Evolutionary conservation across 371 early-diverging fungal species (phyloP), one percentile per base, ranked within the genome.

Genomic region (Lichtheimia hyalospora): DNA sequence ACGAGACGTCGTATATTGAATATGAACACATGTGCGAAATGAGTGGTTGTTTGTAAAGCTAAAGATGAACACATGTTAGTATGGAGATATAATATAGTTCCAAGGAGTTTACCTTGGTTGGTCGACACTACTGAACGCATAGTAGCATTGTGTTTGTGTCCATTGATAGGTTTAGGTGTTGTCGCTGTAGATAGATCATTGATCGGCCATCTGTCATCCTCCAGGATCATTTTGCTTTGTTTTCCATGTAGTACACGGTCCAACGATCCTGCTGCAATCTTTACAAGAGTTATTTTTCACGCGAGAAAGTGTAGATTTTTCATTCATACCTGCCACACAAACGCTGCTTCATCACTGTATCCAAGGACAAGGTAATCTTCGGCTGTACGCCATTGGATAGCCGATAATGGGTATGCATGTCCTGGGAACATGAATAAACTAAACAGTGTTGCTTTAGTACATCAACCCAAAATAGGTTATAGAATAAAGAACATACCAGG

Each of bases 191-290:
- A 50, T 25, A 85, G 73, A 42, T 75, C 74, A 52, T 75, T 80
- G 21, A 62, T 60, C 2, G 74, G 78, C 85, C 85, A 87, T 15
- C 83, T 69, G 15, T 74, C 65, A 61, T 88, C 90, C 18, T 68
- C 73, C 24, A 90, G 62, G 5, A 91, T 77, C 24, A 85, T 84
- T 7, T 74, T 75, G 0, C 82, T 80, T 15, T 69, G 61, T 28
- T 80, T 75, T 0, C 89, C 89, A 51, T 69, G 71, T 25, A 90
- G 76, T 23, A 85, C 73, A 6, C 91, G 82, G 63, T 91, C 90
- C 44, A 92, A 70, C 71, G 88, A 87, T 1, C 87, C 90, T 0
- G 90, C 83, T 76, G 91, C 89, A 68, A 89, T 76, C 90, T 92
- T 3, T 43, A 1, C 5, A 24, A 40, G 7, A 10, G 10, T 27